Conservation (phyloP, 345 rosid genomes). For the Hypericum androsaemum region DNA sequence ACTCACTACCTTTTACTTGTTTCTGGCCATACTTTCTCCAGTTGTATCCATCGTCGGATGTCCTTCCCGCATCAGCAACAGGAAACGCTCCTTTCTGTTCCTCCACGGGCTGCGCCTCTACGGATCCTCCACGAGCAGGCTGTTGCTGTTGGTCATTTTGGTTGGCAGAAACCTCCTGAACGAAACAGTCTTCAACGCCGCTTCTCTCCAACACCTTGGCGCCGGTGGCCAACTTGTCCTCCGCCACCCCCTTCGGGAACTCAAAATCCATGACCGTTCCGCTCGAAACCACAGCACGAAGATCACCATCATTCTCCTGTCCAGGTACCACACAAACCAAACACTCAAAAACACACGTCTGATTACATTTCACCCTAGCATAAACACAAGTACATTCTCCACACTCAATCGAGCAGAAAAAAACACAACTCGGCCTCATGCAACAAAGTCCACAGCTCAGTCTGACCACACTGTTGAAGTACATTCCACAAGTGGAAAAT, state of each 20-base stretch:
- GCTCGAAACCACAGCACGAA: constrained; percentile 15
- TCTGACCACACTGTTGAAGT: too few species aligned
- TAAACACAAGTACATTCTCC: neutral
- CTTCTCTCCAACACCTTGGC: constrained; percentile 13
- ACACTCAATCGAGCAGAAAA: too few species aligned
- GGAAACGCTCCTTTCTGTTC: constrained; percentile 32
- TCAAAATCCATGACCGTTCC: constrained; percentile 25
- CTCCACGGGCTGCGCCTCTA: constrained; percentile 10
- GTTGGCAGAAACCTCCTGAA: constrained; percentile 15
- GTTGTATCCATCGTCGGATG: constrained; percentile 52
- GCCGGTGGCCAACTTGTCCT: constrained; percentile 18
- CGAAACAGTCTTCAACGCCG: constrained; percentile 12
- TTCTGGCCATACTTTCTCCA: constrained; percentile 69
- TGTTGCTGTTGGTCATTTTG: constrained; percentile 23
- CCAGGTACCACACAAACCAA: constrained; percentile 6
- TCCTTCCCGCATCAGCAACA: constrained; percentile 25
- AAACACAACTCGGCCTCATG: too few species aligned
- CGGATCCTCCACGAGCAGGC: constrained; percentile 18
- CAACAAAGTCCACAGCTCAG: too few species aligned
- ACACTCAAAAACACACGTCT: neutral
- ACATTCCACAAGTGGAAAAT: too few species aligned
- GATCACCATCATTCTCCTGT: constrained; percentile 20
- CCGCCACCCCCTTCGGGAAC: constrained; percentile 21
- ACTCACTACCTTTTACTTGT: constrained; percentile 57
- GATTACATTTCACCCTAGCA: neutral